Percentiles rank a stretch among this genome's conserved stretches.
Evolutionary conservation across 768 basidiomycete species (phyloP).

Genomic region (Suillus paluster): DNA sequence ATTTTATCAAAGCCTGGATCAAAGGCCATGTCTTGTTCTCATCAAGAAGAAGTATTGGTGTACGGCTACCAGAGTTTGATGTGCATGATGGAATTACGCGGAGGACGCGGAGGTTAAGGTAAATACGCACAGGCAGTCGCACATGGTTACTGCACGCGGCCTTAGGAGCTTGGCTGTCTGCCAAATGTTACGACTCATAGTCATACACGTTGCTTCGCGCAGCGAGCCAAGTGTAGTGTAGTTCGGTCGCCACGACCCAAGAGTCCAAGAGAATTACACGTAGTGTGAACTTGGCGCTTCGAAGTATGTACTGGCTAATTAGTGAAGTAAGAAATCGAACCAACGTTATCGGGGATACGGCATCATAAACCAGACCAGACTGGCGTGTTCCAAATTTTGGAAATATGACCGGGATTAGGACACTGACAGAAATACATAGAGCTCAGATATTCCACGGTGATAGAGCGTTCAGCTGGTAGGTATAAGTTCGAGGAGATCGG

Average conservation of each 20-base stretch:
- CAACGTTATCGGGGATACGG: background rate
- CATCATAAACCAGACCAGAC: too few species aligned
- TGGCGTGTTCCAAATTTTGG: too few species aligned
- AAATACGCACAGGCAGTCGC: background rate
- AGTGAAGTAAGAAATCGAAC: background rate
- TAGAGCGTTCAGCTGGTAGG: background rate
- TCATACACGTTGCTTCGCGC: background rate
- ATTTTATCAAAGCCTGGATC: too few species aligned
- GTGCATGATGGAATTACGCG: background rate
- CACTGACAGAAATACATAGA: too few species aligned
- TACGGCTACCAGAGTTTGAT: background rate
- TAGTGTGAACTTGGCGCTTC: constrained; percentile 1
- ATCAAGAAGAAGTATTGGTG: background rate
- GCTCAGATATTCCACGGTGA: too few species aligned
- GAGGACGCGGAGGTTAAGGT: background rate
- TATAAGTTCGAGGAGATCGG: background rate
- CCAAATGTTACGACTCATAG: background rate
- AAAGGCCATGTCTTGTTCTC: too few species aligned
- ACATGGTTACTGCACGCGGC: too few species aligned
- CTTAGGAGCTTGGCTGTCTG: background rate
- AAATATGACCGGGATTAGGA: too few species aligned
- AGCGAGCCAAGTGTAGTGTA: too few species aligned
- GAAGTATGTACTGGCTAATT: background rate
- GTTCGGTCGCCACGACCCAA: too few species aligned
- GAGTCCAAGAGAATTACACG: constrained; percentile 3